A percentile compares a stretch with the other conserved stretches of the same genome.
phyloP scores from a whole-genome alignment of 75 land plant species.

The Cupressus sempervirens region DNA sequence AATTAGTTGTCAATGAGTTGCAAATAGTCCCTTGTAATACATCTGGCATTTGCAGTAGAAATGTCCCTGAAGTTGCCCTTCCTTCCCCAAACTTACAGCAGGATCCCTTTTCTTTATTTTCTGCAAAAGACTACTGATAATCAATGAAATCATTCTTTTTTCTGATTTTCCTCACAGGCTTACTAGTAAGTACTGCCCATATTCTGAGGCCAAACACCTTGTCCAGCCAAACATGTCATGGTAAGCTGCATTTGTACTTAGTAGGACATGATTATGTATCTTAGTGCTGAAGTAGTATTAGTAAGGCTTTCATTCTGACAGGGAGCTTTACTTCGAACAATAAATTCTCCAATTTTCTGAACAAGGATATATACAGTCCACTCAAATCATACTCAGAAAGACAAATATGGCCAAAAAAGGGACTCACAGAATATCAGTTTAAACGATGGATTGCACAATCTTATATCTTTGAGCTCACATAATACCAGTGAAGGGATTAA shows the following conservation, averaged over 20 bases:
- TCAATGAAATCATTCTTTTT: neutral
- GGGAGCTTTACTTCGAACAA: neutral
- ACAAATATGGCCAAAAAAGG: neutral
- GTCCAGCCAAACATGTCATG: neutral
- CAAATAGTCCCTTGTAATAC: neutral
- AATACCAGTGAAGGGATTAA: neutral
- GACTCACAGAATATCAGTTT: neutral
- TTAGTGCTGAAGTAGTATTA: neutral
- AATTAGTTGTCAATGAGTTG: neutral
- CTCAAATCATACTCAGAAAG: neutral
- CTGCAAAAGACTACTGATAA: neutral
- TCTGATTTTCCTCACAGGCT: neutral
- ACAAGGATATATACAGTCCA: neutral
- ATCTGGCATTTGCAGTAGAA: neutral
- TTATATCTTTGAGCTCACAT: neutral
- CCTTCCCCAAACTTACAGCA: neutral
- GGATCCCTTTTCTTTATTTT: neutral
- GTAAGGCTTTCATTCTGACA: neutral
- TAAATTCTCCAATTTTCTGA: neutral
- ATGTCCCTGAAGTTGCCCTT: neutral
- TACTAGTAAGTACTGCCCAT: no score
- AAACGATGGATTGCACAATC: no score
- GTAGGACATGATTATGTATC: neutral
- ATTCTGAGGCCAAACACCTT: neutral
- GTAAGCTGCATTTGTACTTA: neutral